Evolutionary conservation across 225 moss, liverwort and hornwort species (phyloP).

Genomic region (Polytrichum formosum): DNA sequence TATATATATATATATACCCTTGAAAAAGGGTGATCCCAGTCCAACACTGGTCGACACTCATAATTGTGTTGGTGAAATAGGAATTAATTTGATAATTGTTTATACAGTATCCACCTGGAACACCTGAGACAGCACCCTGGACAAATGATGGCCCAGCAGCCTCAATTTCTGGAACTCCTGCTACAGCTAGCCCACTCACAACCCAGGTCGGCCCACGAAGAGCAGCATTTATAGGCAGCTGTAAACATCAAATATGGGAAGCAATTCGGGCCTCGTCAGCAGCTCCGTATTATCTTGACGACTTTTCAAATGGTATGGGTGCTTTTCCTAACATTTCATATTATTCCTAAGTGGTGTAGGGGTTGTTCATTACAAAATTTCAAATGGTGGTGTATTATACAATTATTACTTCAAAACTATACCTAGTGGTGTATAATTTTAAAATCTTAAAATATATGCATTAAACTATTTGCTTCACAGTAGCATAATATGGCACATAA

Average conservation of each 20-base stretch:
- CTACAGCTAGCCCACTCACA: conserved; percentile 70
- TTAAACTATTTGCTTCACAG: too few species aligned
- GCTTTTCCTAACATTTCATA: neutral
- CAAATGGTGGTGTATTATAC: too few species aligned
- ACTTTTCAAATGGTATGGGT: conserved; percentile 82
- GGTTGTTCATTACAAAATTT: too few species aligned
- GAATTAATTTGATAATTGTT: conserved; percentile 1
- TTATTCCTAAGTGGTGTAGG: too few species aligned
- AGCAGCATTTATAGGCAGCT: conserved; percentile 90
- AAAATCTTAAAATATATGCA: too few species aligned
- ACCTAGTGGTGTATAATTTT: too few species aligned
- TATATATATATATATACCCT: too few species aligned
- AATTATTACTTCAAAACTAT: too few species aligned
- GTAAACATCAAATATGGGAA: conserved; percentile 95
- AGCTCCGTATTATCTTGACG: conserved; percentile 98
- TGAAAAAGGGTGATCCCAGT: too few species aligned
- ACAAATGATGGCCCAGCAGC: conserved; percentile 91
- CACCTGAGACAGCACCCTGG: conserved; percentile 89
- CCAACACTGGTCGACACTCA: too few species aligned
- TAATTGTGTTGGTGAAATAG: too few species aligned
- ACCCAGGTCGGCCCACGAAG: conserved; percentile 80
- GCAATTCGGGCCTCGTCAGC: conserved; percentile 99
- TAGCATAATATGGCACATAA: too few species aligned
- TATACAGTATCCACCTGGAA: conserved; percentile 92
- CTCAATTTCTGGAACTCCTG: conserved; percentile 70